Evolutionary conservation across 768 basidiomycete species (phyloP).

Genomic region (Tylopilus sp.): DNA sequence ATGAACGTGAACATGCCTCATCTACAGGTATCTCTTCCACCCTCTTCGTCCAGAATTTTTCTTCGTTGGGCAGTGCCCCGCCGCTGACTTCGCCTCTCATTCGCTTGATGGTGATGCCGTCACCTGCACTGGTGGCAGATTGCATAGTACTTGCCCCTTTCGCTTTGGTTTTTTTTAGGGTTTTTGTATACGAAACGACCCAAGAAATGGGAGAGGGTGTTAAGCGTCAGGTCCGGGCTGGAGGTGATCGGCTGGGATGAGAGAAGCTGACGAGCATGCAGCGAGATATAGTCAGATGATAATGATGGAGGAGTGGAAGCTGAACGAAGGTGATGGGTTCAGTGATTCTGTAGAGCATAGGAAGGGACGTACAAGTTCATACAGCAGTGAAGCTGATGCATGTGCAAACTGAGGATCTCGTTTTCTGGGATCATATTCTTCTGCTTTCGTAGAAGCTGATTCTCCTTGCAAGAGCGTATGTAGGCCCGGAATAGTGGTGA

Average conservation of each 20-base stretch:
- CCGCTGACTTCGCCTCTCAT: slow-evolving; percentile 54
- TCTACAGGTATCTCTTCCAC: slow-evolving; percentile 80
- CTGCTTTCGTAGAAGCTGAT: slow-evolving; percentile 27
- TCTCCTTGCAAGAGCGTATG: slow-evolving; percentile 42
- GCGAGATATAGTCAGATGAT: slow-evolving; percentile 86
- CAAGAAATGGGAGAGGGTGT: slow-evolving; percentile 92
- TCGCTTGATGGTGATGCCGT: slow-evolving; percentile 67
- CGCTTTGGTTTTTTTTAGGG: slow-evolving; percentile 67
- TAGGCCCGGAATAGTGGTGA: slow-evolving; percentile 45
- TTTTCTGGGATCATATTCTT: slow-evolving; percentile 79
- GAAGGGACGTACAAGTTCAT: slow-evolving; percentile 73
- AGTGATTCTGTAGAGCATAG: background rate
- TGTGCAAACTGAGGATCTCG: slow-evolving; percentile 86
- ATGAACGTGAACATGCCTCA: slow-evolving; percentile 48
- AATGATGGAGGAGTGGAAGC: slow-evolving; percentile 79
- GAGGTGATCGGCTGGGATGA: slow-evolving; percentile 70
- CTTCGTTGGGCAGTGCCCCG: slow-evolving; percentile 62
- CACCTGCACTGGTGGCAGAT: slow-evolving; percentile 70
- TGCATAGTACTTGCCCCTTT: slow-evolving; percentile 95
- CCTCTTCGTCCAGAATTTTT: slow-evolving; percentile 66
- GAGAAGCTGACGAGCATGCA: slow-evolving; percentile 84
- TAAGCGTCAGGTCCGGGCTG: slow-evolving; percentile 83
- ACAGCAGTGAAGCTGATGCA: slow-evolving; percentile 75
- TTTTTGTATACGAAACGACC: slow-evolving; percentile 98
- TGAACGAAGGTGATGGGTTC: slow-evolving; percentile 29